Conservation (phyloP, 306 rosid species). For the Vigna nakashimae region DNA sequence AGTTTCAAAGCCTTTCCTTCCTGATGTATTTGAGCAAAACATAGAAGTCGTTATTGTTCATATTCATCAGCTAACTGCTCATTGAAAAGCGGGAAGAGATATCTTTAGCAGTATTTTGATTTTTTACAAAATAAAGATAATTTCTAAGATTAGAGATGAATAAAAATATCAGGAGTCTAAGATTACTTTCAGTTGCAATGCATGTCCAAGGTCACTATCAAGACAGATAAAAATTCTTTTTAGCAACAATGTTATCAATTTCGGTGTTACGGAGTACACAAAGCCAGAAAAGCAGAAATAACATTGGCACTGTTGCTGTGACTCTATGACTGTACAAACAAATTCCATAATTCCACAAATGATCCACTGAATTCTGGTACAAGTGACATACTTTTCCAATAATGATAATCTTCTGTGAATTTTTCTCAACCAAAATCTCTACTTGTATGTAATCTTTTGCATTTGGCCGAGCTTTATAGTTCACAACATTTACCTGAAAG, state of each 20-base stretch:
- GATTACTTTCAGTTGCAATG: neutral
- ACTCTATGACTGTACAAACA: conserved; percentile 6
- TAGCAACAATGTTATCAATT: neutral
- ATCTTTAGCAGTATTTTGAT: conserved; percentile 11
- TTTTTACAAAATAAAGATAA: neutral
- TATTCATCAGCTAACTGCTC: conserved; percentile 11
- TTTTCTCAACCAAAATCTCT: conserved; percentile 84
- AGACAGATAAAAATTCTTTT: conserved; percentile 1
- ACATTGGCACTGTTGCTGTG: neutral
- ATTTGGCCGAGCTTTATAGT: conserved; percentile 84
- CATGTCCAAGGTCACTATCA: conserved; percentile 1
- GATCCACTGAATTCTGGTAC: conserved; percentile 18
- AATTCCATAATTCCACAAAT: conserved; percentile 17
- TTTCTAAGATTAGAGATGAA: neutral
- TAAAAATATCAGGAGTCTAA: neutral
- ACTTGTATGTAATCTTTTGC: conserved; percentile 96
- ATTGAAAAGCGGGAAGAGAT: conserved; percentile 1
- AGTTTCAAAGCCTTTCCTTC: conserved; percentile 94
- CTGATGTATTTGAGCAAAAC: conserved; percentile 54
- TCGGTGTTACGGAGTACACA: conserved; percentile 3
- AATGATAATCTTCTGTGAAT: conserved; percentile 86
- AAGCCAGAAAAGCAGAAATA: conserved; percentile 1
- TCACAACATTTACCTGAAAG: conserved; percentile 82
- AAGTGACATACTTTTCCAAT: conserved; percentile 75
- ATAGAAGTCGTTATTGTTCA: conserved; percentile 33